phyloP scores from a whole-genome alignment of 2,329 filamentous ascomycete species.

The Ophiostoma himal-ulmi region DNA sequence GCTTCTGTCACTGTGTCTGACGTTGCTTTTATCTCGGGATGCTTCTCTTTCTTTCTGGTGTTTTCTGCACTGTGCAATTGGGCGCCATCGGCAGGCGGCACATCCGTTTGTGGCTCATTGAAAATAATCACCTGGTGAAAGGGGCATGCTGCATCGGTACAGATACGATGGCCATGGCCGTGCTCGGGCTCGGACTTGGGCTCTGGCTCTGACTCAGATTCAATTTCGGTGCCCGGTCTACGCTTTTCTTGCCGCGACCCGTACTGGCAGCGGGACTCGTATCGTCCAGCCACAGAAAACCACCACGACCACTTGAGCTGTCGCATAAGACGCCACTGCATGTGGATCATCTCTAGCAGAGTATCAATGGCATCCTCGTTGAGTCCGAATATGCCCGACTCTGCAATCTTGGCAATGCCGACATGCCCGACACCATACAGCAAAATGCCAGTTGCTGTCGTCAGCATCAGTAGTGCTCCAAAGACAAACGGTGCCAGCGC shows the following conservation, averaged over 20 bases:
- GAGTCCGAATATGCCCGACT: slow-evolving; percentile 23
- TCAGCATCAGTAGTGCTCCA: slow-evolving; percentile 19
- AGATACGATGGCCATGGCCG: background rate
- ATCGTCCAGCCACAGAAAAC: slow-evolving; percentile 14
- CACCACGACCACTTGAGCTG: slow-evolving; percentile 25
- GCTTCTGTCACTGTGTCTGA: background rate
- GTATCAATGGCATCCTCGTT: slow-evolving; percentile 19
- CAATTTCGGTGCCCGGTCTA: background rate
- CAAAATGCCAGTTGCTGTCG: slow-evolving; percentile 21
- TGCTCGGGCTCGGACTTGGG: background rate
- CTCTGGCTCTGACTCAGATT: background rate
- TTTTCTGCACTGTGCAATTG: background rate
- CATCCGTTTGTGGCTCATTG: background rate
- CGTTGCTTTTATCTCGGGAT: background rate
- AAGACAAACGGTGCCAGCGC: slow-evolving; percentile 22
- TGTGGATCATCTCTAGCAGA: slow-evolving; percentile 15
- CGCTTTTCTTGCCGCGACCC: background rate
- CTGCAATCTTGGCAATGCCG: slow-evolving; percentile 14
- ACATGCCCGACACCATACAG: slow-evolving; percentile 24
- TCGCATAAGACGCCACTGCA: slow-evolving; percentile 19
- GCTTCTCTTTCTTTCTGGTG: background rate
- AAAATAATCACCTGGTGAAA: background rate
- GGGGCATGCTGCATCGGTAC: slow-evolving; percentile 3
- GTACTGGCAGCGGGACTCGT: slow-evolving; percentile 16
- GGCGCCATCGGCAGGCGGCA: background rate